Evolutionary conservation across 345 rosid genomes (phyloP).

Genomic region (Murraya koenigii): DNA sequence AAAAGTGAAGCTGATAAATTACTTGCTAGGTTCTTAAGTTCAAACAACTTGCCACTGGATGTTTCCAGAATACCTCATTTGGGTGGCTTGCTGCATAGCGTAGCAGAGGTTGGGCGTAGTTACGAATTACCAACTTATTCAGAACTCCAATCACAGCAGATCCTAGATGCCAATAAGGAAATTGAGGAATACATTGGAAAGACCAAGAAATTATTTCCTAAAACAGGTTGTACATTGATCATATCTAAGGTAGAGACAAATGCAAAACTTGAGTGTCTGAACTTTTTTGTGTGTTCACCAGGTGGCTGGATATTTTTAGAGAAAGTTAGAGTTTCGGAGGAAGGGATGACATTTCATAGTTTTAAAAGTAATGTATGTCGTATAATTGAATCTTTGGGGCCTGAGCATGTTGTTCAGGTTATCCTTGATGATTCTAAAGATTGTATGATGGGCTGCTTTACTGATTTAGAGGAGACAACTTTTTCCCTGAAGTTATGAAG

Average conservation of each 20-base stretch:
- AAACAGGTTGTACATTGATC: constrained; percentile 11
- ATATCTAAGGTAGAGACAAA: background rate
- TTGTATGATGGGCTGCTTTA: background rate
- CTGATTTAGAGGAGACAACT: background rate
- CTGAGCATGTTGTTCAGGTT: background rate
- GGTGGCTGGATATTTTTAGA: background rate
- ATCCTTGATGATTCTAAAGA: background rate
- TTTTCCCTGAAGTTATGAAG: background rate
- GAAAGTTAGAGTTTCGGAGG: background rate
- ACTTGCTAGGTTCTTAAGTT: too few species aligned
- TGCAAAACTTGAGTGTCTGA: background rate
- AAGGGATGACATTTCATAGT: background rate
- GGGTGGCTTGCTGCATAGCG: background rate
- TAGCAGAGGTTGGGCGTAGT: background rate
- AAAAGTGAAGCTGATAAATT: too few species aligned
- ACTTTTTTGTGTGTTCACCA: background rate
- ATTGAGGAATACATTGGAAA: background rate
- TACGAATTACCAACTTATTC: background rate
- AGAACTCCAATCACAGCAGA: background rate
- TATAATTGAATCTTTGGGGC: background rate
- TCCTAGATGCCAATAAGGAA: background rate
- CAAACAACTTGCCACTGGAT: too few species aligned
- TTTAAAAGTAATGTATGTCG: background rate
- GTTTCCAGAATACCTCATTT: too few species aligned
- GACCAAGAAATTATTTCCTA: background rate